A percentile compares a stretch with the other conserved stretches of the same genome.
Conservation (phyloP, 305 asterid genomes). For the Solanum hybrid region DNA sequence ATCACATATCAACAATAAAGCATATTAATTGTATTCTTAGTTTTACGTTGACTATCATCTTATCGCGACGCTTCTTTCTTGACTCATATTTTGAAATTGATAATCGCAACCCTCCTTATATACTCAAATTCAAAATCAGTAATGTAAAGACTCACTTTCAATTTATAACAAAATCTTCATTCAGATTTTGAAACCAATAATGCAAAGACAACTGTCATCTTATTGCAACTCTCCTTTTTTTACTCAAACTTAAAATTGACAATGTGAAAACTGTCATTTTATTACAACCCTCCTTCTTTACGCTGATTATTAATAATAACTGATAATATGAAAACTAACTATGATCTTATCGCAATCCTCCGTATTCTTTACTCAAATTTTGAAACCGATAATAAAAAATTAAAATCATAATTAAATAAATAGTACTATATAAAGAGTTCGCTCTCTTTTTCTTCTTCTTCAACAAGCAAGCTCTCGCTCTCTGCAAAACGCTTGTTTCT, state of each 20-base stretch:
- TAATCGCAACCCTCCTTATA: not conserved
- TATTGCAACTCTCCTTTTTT: not conserved
- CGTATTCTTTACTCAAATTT: not conserved
- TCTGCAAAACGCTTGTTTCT: not conserved
- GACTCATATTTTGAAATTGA: not conserved
- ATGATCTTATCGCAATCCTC: not conserved
- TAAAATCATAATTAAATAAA: not conserved
- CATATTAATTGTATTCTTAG: not conserved
- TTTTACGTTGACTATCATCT: not conserved
- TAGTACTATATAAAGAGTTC: not conserved
- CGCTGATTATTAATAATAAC: not conserved
- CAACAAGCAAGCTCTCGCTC: not conserved
- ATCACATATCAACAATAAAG: not conserved
- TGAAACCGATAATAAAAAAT: not conserved
- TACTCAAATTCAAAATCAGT: not conserved
- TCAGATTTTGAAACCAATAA: no score
- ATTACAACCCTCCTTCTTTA: not conserved
- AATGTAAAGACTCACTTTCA: not conserved
- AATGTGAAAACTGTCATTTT: not conserved
- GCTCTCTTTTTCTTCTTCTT: not conserved
- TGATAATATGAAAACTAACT: not conserved
- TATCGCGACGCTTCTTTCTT: not conserved
- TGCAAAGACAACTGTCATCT: not conserved
- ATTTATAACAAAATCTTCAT: not conserved
- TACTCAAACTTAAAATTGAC: not conserved